Conservation (phyloP, 768 basidiomycete genomes). For the Agrocybe chaxingu region DNA sequence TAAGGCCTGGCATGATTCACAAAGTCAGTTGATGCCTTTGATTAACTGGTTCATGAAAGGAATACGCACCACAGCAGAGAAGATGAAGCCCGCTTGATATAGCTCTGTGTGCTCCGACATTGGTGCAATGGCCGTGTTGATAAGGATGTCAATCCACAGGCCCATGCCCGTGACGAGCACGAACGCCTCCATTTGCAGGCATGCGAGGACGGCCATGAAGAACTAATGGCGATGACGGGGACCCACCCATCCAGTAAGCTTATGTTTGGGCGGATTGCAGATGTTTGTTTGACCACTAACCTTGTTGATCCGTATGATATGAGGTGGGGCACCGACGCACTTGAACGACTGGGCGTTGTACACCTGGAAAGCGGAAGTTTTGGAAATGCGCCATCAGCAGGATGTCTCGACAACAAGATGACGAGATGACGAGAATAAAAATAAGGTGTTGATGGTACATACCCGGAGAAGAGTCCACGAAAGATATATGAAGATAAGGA, state of each 20-base stretch:
- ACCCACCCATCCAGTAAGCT: background rate
- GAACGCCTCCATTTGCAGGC: slow-evolving; percentile 53
- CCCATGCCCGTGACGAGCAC: slow-evolving; percentile 45
- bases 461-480: slow-evolving; percentile 46
- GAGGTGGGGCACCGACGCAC: slow-evolving; percentile 49
- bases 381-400: too few relatives aligned
- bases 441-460: background rate
- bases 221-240: slow-evolving; percentile 28
- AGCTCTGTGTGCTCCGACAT: slow-evolving; percentile 38
- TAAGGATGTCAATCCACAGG: slow-evolving; percentile 55
- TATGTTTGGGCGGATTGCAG: background rate
- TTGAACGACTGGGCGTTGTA: slow-evolving; percentile 48
- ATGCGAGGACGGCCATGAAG: slow-evolving; percentile 52
- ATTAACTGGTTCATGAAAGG: slow-evolving; percentile 2
- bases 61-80: slow-evolving; percentile 40
- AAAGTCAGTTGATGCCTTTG: background rate
- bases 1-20: slow-evolving; percentile 30
- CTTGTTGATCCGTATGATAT: slow-evolving; percentile 48
- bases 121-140: slow-evolving; percentile 39
- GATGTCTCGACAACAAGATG: too few relatives aligned
- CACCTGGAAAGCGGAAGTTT: slow-evolving; percentile 21
- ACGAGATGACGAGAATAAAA: too few relatives aligned
- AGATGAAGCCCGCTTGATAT: slow-evolving; percentile 44
- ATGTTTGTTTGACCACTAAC: slow-evolving; percentile 20
- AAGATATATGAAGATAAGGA: slow-evolving; percentile 38